Conservation (phyloP, 2,329 filamentous ascomycete species). For the Fusarium longipes region DNA sequence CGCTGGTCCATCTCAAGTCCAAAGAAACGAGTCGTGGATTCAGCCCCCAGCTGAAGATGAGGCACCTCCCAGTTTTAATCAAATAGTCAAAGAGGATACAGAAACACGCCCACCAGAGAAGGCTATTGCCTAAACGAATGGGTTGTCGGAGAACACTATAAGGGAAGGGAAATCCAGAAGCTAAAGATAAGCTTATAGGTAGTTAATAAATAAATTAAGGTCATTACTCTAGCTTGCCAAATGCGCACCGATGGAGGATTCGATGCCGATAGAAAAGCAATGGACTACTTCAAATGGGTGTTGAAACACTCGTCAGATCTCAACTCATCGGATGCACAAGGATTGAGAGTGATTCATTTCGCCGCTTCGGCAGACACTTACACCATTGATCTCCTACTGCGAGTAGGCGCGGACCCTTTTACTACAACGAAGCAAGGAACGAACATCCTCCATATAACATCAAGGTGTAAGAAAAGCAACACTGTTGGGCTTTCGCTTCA, state of each 20-base stretch:
- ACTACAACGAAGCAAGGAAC: slow-evolving; percentile 17
- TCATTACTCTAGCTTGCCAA: slow-evolving; percentile 17
- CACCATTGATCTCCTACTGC: slow-evolving; percentile 15
- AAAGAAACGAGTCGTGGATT: slow-evolving; percentile 17
- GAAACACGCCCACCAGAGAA: background rate
- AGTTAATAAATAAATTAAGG: too few relatives aligned
- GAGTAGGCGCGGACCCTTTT: slow-evolving; percentile 32
- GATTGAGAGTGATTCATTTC: slow-evolving; percentile 33
- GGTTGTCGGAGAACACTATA: background rate
- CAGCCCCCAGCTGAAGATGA: slow-evolving; percentile 8
- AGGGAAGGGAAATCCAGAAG: too few relatives aligned
- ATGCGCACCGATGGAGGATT: background rate
- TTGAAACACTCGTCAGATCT: background rate
- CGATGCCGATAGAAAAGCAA: background rate
- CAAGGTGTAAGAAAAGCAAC: slow-evolving; percentile 30
- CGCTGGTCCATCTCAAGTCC: background rate
- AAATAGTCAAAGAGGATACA: background rate
- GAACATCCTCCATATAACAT: slow-evolving; percentile 35
- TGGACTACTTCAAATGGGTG: slow-evolving; percentile 14
- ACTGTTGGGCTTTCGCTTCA: slow-evolving; percentile 23
- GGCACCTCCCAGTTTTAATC: slow-evolving; percentile 10
- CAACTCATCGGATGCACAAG: slow-evolving; percentile 13
- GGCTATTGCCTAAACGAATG: background rate
- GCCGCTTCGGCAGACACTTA: slow-evolving; percentile 26
- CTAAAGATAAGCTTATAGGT: too few relatives aligned